Evolutionary conservation across 2,329 filamentous ascomycete genomes (phyloP), one percentile per base, ranked within the genome.

Genomic region (Allantophomopsis lycopodina): DNA sequence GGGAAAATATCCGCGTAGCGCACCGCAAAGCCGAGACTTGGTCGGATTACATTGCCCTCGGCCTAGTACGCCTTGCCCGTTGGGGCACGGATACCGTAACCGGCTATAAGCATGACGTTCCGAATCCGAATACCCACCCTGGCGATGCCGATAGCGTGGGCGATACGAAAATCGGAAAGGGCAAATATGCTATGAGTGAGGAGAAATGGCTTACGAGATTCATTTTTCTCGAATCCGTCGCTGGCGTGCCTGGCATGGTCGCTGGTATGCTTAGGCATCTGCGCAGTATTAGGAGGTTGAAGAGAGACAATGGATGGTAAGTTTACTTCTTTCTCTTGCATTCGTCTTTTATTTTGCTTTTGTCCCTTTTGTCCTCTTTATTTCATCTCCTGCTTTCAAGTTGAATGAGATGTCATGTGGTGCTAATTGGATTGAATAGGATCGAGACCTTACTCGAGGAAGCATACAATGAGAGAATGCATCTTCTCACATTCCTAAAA

Each of bases 211-310:
- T 95, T 50, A 74, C 83, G 37, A 74, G 89, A 6, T 89, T 94
- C 55, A 73, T 98, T 49, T 98, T 98, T 60, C 71, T 98, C 28
- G 91, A 98, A 60, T 88, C 81, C 37, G 85, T 98, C 32, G 91
- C 91, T 11, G 91, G 87, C 28, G 91, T 96, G 0, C 91, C 91
- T 0, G 91, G 91, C 7, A 96, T 96, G 86, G 89, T 96, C 0
- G 91, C 82, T 0, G 91, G 87, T 16, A 95, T 94, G 83, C 68
- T 96, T 13, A 71, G 91, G 28, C 91, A 98, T 61, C 69, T 96
- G 31, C 77, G 82, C 55, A 88, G 80, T 48, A 71, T 96, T 53
- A 71, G 89, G 35, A 73, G 80, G 20, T 80, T 96, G 69, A 87
- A 86, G 68, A 70, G 89, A 41, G 89, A 96, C 58, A 94, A 96